Conservation (phyloP, 345 rosid species). For the Dipteronia dyeriana region DNA sequence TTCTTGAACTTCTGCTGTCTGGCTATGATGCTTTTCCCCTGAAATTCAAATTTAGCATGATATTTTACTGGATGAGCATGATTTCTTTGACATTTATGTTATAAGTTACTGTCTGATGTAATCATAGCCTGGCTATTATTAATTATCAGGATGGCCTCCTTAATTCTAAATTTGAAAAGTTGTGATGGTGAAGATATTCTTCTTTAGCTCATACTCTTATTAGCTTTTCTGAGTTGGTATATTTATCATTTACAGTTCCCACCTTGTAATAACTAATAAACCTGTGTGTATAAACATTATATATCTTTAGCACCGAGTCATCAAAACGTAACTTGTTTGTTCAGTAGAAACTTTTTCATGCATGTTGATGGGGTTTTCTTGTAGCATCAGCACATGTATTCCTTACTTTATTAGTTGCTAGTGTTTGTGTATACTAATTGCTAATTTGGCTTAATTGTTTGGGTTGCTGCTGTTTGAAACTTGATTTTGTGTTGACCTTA, state of each 20-base stretch:
- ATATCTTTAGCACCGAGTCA: background rate
- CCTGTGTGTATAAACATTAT: no score
- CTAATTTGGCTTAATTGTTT: background rate
- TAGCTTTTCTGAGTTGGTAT: background rate
- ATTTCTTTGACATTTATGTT: background rate
- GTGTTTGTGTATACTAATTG: background rate
- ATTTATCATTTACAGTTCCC: background rate
- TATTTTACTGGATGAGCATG: background rate
- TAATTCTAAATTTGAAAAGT: background rate
- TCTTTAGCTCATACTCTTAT: background rate
- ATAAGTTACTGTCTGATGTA: background rate
- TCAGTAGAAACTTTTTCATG: background rate
- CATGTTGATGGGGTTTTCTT: slow-evolving; percentile 9
- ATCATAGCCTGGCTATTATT: background rate
- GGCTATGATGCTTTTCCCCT: background rate
- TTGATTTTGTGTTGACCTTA: background rate
- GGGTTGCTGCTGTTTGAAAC: background rate
- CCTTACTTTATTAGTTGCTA: background rate
- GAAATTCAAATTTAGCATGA: slow-evolving; percentile 1
- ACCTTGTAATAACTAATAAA: background rate
- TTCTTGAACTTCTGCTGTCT: slow-evolving; percentile 21
- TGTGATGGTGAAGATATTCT: background rate
- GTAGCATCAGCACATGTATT: background rate
- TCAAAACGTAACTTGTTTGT: background rate
- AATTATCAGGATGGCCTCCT: background rate